Conservation (phyloP, 495 filamentous ascomycete genomes). For the Aspergillus hancockii region DNA sequence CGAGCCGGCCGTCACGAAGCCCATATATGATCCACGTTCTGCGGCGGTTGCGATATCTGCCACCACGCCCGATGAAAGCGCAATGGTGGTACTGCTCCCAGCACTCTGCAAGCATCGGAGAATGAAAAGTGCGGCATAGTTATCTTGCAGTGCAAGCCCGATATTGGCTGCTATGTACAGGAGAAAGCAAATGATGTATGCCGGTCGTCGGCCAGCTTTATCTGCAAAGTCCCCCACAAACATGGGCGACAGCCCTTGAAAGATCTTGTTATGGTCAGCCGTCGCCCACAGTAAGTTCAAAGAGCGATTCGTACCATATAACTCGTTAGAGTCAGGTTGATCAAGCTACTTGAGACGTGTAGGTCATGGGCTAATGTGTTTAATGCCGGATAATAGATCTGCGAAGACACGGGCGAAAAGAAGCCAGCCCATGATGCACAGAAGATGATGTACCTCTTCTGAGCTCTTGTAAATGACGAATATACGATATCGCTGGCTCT, state of each 20-base stretch:
- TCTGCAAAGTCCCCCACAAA: constrained; percentile 54
- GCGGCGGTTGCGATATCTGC: constrained; percentile 46
- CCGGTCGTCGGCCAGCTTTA: constrained; percentile 47
- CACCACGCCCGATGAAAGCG: constrained; percentile 45
- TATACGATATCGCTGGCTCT: no score
- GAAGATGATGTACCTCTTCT: constrained; percentile 22
- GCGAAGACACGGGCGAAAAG: constrained; percentile 45
- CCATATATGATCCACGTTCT: constrained; percentile 53
- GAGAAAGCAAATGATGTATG: constrained; percentile 47
- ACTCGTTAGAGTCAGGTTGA: constrained; percentile 54
- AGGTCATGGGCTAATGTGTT: constrained; percentile 42
- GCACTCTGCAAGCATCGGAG: constrained; percentile 52
- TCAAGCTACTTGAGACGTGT: constrained; percentile 36
- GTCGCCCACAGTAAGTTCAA: background rate
- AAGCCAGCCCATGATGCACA: constrained; percentile 33
- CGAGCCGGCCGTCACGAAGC: constrained; percentile 33
- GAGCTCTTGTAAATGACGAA: constrained; percentile 2
- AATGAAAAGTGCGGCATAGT: constrained; percentile 44
- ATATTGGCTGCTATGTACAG: constrained; percentile 52
- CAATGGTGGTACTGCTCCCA: constrained; percentile 50
- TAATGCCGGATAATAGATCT: constrained; percentile 52
- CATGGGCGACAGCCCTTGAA: constrained; percentile 51
- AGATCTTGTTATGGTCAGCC: constrained; percentile 31
- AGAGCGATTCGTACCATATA: constrained; percentile 39
- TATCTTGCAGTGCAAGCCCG: constrained; percentile 46